These are phyloP conservation scores for Boletus sp. DNA, from an alignment of 1,284 basidiomycete genomes.

Conservation along the genomic window DNA sequence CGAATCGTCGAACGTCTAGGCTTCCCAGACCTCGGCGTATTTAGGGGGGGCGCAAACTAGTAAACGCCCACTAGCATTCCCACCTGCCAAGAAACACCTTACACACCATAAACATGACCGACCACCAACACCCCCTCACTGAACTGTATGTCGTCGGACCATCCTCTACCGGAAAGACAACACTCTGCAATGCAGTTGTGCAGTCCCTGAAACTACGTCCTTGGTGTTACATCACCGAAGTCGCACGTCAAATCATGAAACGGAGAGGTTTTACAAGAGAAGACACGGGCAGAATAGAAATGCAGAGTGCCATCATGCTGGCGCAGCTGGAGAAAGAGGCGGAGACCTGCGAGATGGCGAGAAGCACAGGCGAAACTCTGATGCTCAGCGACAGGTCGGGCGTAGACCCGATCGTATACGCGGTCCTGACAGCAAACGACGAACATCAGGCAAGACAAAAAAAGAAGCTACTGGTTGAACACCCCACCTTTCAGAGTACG, in stretches of 20 bases:
- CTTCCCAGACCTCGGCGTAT: conserved; percentile 8
- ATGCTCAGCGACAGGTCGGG: conserved; percentile 61
- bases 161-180: conserved; percentile 64
- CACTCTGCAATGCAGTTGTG: conserved; percentile 51
- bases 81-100: conserved; percentile 14
- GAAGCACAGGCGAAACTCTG: conserved; percentile 23
- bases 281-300: conserved; percentile 46
- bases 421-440: conserved; percentile 42
- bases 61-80: conserved; percentile 14
- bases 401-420: conserved; percentile 59
- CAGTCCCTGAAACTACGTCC: conserved; percentile 36
- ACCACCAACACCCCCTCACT: conserved; percentile 12
- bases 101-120: conserved; percentile 14
- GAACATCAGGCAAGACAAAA: conserved; percentile 36
- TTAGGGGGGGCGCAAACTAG: conserved; percentile 14
- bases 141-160: conserved; percentile 52
- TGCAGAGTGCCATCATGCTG: conserved; percentile 58
- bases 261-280: conserved; percentile 47
- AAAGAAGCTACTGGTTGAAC: conserved; percentile 34
- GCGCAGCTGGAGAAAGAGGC: conserved; percentile 49
- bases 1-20: not conserved
- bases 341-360: conserved; percentile 22
- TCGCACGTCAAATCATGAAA: conserved; percentile 56
- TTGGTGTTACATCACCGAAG: conserved; percentile 48
- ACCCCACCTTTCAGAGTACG: conserved; percentile 38